Evolutionary conservation across 768 basidiomycete genomes (phyloP), one percentile per base, ranked within the genome.

Genomic region (Suillus americanus): DNA sequence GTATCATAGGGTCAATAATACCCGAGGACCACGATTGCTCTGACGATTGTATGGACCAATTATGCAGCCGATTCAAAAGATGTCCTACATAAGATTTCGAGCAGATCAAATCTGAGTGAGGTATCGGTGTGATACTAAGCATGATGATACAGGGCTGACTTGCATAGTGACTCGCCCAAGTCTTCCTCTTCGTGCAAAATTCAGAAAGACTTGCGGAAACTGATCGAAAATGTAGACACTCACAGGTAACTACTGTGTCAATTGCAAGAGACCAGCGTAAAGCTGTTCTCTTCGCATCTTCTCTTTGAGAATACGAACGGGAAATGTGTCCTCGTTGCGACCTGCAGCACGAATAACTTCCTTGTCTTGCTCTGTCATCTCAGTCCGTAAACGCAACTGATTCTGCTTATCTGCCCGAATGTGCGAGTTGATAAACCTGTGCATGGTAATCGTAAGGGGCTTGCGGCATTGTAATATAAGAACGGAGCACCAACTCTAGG

Each of bases 301-400:
- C 51, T 30, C 51, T 53, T 53, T 53, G 18, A 53, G 51, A 9
- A 50, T 16, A 25, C 38, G 2, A 20, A 55, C 66, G 0, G 64
- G 28, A 8, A 62, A 56, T 1, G 14, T 50, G 4, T 53, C 51
- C 5, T 45, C 40, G 20, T 41, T 46, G 43, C 63, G 56, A 1
- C 41, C 43, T 14, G 45, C 64, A 25, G 33, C 59, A 18, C 60
- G 62, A 8, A 70, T 48, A 16, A 70, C 61, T 8, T 16, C 55
- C 23, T 65, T 70, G 23, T 70, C 69, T 37, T 45, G 18, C 13
- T 70, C 66, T 30, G 66, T 70, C 69, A 70, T 70, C 37, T 70
- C 68, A 14, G 53, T 56, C 6, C 61, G 64, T 3, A 67, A 54
- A 40, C 51, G 54, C 45, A 70, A 14, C 45, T 70, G 35, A 12